Base-by-base conservation (phyloP, 2,329 filamentous ascomycete species). In the Balansia obtecta region DNA sequence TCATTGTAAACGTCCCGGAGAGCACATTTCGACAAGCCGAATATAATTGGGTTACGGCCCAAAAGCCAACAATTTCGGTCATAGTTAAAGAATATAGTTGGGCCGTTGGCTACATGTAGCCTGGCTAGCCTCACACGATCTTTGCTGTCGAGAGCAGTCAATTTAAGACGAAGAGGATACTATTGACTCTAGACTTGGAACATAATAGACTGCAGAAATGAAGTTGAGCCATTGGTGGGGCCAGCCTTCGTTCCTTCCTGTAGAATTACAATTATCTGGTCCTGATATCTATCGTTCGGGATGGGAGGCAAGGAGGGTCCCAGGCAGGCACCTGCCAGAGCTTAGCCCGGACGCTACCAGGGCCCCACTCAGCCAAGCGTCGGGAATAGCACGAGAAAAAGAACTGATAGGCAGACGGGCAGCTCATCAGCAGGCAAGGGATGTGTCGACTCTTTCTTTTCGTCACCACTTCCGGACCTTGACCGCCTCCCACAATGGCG, bases 401-500 rank as follows among this genome's bases (percentile, higher is more conserved):
- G 33, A 34, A 34, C 33, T 34, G 33, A 34, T 34, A 34, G 33
- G 39, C n/a, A 18, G 27, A 18, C 4, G 27, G 20, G 20, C 4
- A 18, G 42, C 42, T 34, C 33, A 34, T 34, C 33, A 34, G 13
- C 13, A 4, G n/a, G 27, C 7, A 38, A 41, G 4, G 16, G 15
- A 38, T 20, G 40, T 15, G 13, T 32, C 15, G 37, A n/a, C 27
- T n/a, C 40, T 20, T 34, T 32, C n/a, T 43, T 34, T 41, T 37
- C 27, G 16, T 32, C 32, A 32, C n/a, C 9, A 38, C 32, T 40
- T 16, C 37, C 16, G 16, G 49, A 20, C 33, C 15, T 18, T 15
- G 38, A n/a, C 15, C 49, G 20, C 38, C 46, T 39, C 47, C 41
- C 38, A 50, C 32, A 44, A 54, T 54, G 53, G 45, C 48, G 4